Evolutionary conservation across 164 flowering plant genomes (phyloP), one percentile per base, ranked within the genome.

Genomic region (Kalanchoe fedtschenkoi): DNA sequence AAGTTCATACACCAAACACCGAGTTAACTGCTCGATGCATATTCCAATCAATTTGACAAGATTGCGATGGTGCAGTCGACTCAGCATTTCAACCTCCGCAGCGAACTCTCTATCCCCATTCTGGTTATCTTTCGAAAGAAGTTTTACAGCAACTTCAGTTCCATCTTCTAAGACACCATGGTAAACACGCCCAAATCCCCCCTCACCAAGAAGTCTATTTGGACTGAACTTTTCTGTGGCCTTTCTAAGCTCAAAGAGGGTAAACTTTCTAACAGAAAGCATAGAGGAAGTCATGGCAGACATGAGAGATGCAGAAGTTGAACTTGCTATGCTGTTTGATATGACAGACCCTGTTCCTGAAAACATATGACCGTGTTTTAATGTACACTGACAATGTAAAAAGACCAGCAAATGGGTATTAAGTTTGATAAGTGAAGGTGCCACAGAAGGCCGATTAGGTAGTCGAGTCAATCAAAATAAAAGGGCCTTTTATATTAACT

Each of bases 31-130:
- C 78, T 91, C 97, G 60, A 85, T 80, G 79, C 97, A 95, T 76
- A 85, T 81, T 51, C 97, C 99, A 68, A 89, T 80, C 62, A 95
- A 67, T 74, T 91, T 91, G 66, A 95, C 97, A 47, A 95, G 95
- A 74, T 95, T 95, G 3, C 97, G 87, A 62, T 95, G 99, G 69
- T 91, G 97, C 77, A 91, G 75, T 43, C 97, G 80, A 77, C 96
- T 95, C 51, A 95, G 82, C 95, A 95, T 88, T 81, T 89, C 99
- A 57, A 95, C 83, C 78, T 95, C 97, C 17, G 95, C 87, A 74
- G 86, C 82, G 62, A 95, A 91, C 73, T 91, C 99, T 34, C 85
- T 86, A 60, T 86, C 96, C 58, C 91, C 84, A 69, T 74, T 84
- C 60, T 85, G 96, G 66, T 80, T 72, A 70, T 79, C 89, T 65